Evolutionary conservation across 1,284 basidiomycete species (phyloP).

Genomic region (Apiotrichum mycotoxinovorans): DNA sequence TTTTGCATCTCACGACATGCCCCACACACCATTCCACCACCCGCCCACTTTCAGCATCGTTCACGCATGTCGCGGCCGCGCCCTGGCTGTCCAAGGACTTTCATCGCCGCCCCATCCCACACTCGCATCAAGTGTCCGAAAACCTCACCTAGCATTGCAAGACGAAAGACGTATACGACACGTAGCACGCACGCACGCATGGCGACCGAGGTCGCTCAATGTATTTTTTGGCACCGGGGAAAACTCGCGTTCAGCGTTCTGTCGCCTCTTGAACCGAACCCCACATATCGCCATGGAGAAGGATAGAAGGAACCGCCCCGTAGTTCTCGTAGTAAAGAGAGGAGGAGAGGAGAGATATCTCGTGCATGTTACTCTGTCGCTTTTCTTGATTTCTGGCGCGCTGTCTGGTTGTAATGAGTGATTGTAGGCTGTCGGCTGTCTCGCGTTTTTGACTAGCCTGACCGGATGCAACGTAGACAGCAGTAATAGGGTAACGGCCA

Average conservation of each 20-base stretch:
- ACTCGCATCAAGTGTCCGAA: constrained; percentile 19
- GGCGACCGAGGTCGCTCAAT: constrained; percentile 13
- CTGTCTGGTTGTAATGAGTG: background rate
- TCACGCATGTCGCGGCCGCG: constrained; percentile 35
- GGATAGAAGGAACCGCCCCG: constrained; percentile 19
- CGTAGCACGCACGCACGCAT: constrained; percentile 1
- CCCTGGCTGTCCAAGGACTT: constrained; percentile 48
- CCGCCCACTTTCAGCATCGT: constrained; percentile 9
- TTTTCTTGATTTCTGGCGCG: constrained; percentile 5
- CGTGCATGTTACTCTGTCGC: constrained; percentile 17
- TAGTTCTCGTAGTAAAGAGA: no score
- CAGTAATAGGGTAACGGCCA: no score
- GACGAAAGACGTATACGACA: background rate
- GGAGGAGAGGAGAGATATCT: constrained; percentile 1
- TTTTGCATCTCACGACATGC: constrained; percentile 16
- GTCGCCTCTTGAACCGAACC: background rate
- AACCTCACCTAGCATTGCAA: constrained; percentile 23
- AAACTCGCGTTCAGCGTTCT: background rate
- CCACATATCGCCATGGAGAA: constrained; percentile 6
- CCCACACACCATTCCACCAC: constrained; percentile 3
- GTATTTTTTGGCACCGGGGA: constrained; percentile 1
- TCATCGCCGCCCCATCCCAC: constrained; percentile 31
- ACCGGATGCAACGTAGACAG: no score
- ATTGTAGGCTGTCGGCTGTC: background rate
- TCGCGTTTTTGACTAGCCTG: no score